phyloP scores from a whole-genome alignment of 2,329 filamentous ascomycete species.

The Mycocentrospora acerina region DNA sequence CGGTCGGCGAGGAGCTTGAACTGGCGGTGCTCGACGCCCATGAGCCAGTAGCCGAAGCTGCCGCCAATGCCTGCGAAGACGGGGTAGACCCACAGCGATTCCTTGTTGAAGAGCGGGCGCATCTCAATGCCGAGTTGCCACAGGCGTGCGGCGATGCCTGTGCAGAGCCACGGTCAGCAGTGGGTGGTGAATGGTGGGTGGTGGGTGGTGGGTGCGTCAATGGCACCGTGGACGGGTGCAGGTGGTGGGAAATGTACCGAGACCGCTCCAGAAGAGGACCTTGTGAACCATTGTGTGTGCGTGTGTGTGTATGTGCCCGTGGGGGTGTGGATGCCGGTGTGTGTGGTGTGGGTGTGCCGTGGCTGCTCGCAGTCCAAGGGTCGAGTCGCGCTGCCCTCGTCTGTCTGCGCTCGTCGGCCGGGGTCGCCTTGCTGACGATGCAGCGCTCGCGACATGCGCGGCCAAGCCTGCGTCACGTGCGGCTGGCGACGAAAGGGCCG shows the following conservation, averaged over 20 bases:
- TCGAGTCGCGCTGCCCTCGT: background rate
- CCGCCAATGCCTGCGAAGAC: slow-evolving; percentile 82
- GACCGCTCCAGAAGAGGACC: slow-evolving; percentile 82
- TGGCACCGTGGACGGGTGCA: slow-evolving; percentile 21
- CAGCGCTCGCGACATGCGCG: no score
- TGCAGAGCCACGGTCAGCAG: slow-evolving; percentile 3
- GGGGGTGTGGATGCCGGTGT: slow-evolving; percentile 16
- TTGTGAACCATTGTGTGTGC: slow-evolving; percentile 52
- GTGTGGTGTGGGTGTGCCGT: slow-evolving; percentile 15
- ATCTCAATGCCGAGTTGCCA: slow-evolving; percentile 99
- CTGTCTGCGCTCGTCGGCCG: no score
- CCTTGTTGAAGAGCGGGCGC: slow-evolving; percentile 86
- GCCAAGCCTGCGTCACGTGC: no score
- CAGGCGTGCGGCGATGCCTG: slow-evolving; percentile 86
- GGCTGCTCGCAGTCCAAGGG: slow-evolving; percentile 13
- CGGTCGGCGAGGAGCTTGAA: slow-evolving; percentile 74
- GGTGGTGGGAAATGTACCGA: slow-evolving; percentile 66
- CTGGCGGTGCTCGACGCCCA: slow-evolving; percentile 84
- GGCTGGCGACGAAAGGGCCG: no score
- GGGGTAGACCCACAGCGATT: slow-evolving; percentile 88
- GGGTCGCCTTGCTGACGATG: no score
- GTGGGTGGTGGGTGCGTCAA: no score
- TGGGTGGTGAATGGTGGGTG: no score
- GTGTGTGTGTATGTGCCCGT: slow-evolving; percentile 6
- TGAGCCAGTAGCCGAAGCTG: slow-evolving; percentile 95